Evolutionary conservation across 2,329 filamentous ascomycete species (phyloP), one percentile per base, ranked within the genome.

Genomic region (Thermothelomyces thermophilus): DNA sequence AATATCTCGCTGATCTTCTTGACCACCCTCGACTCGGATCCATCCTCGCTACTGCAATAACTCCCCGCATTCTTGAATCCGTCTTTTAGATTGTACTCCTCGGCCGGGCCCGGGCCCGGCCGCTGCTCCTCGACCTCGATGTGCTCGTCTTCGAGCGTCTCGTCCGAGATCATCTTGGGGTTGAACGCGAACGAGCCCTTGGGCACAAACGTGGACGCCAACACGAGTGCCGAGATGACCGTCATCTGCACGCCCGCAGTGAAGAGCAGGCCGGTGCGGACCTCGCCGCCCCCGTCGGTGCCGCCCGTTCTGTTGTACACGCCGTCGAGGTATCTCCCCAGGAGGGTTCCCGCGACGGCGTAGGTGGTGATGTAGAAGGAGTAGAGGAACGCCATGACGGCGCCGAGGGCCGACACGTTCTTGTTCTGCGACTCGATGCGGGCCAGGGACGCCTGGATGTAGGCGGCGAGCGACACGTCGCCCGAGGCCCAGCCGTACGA

Each of bases 351-450:
- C 1, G 36, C 24, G 5, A 58, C 53, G 14, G 56, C 56, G 33
- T 58, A 58, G 2, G 51, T 58, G 34, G 73, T 66, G 34, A 76
- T 73, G 56, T 76, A 75, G 7, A 70, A 70, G 6, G 66, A 71
- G 59, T 76, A 75, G 5, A 76, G 63, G 56, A 74, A 74, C 0
- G 72, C 70, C 73, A 76, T 76, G 35, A 76, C 72, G 1, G 73
- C 72, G 16, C 71, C 73, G 2, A 76, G 63, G 0, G 73, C 69
- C 2, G 72, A 74, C 2, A 76, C 71, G 36, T 73, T 69, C 40
- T 68, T 65, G 33, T 68, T 67, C 37, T 70, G 63, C 9, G 64
- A 64, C 54, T 75, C 73, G 22, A 71, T 63, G 20, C 71, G 65
- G 1, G 70, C 66, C n/a, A 76, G 65, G 5, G 70, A 70, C 3